These are phyloP conservation scores for Populus ilicifolia DNA, from an alignment of 345 rosid species.

Conservation along the genomic window DNA sequence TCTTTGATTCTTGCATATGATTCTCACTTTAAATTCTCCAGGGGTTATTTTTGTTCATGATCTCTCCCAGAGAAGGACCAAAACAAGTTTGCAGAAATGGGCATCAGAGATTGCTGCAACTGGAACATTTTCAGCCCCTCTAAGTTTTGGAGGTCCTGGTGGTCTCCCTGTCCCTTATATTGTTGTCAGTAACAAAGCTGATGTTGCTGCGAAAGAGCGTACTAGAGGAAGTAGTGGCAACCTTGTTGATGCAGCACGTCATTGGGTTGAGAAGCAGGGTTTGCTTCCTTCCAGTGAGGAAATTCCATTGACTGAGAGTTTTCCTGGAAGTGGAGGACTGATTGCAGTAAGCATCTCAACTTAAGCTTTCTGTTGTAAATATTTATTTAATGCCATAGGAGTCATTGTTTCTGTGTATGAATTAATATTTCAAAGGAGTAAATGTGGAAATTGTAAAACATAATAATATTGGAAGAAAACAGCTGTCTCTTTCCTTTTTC, in stretches of 20 bases:
- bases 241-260: slow-evolving; percentile 97
- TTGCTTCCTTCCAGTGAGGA: slow-evolving; percentile 87
- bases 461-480: background rate
- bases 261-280: slow-evolving; percentile 99
- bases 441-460: background rate
- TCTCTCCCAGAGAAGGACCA: slow-evolving; percentile 94
- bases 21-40: slow-evolving; percentile 24
- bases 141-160: slow-evolving; percentile 86
- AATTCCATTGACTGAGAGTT: slow-evolving; percentile 91
- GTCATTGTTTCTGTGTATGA: background rate
- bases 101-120: slow-evolving; percentile 80
- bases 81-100: slow-evolving; percentile 93
- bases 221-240: slow-evolving; percentile 94
- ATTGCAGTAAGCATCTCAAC: slow-evolving; percentile 56
- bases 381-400: background rate
- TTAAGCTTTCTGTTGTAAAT: background rate
- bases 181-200: slow-evolving; percentile 95
- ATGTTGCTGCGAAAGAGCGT: slow-evolving; percentile 86
- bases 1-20: slow-evolving; percentile 6
- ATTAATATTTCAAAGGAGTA: background rate
- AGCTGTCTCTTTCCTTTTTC: background rate
- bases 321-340: slow-evolving; percentile 82
- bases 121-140: slow-evolving; percentile 95
- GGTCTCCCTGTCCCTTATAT: slow-evolving; percentile 97
- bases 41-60: slow-evolving; percentile 98